Base-by-base conservation (phyloP, 1,139 yeast genomes). In the Lodderomyces orthopsilosis region DNA sequence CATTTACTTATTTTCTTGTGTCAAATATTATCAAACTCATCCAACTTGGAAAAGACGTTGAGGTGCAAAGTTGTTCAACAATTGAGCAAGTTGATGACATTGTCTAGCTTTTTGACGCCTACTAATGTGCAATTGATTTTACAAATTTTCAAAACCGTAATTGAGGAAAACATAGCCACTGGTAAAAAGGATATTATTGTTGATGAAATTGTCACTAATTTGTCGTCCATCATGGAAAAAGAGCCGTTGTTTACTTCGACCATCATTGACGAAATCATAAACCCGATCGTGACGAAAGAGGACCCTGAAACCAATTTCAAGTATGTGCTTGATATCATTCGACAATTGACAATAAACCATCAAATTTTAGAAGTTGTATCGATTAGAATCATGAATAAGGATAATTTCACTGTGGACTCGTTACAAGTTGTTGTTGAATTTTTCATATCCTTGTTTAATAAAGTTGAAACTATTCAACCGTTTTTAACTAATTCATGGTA, bases 21-120 rank as follows among this genome's bases (percentile, higher is more conserved):
- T 12, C 85, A 79, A 57, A 70, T 87, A 3, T 70, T 90, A 42
- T 79, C 83, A 60, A 75, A 84, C 0, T 73, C 88, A 0, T 81
- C 95, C 0, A 72, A 72, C 42, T 63, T 78, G 30, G 95, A 86
- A 53, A 81, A 81, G 21, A 77, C 89, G 0, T 69, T 90, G 42
- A 77, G 90, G 54, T 74, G 85, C 36, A 66, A 84, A 40, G 78
- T 91, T 1, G 70, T 86, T 30, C 79, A 79, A 41, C 88, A 85
- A 43, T 71, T 90, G 45, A 70, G 79, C 1, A 77, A 79, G 46
- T 56, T 85, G 42, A 64, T 78, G 19, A 66, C 66, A 30, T 64
- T 83, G 51, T 59, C 64, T 2, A 63, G 62, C 1, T 80, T 77
- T 49, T 62, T 87, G 37, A 62, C 61, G 9, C 53, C 56, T 1